Evolutionary conservation across 2,329 filamentous ascomycete genomes (phyloP), one percentile per base, ranked within the genome.

Genomic region (Trichoderma sp.): DNA sequence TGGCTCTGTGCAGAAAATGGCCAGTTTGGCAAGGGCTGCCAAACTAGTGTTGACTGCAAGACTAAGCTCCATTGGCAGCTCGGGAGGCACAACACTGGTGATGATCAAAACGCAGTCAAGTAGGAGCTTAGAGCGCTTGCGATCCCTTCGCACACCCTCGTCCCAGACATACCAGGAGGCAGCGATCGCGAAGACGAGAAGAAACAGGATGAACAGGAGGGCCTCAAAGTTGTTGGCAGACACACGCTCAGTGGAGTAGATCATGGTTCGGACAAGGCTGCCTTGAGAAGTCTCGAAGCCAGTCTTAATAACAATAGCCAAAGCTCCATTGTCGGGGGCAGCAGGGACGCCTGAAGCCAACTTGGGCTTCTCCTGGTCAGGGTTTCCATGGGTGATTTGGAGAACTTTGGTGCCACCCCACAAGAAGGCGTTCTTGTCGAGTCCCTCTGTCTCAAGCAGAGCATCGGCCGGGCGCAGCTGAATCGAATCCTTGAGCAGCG

Each of bases 121-220:
- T 72, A 99, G 88, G 50, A 99, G 89, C 88, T 99, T 99, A 61
- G 95, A 98, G 75, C 96, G 92, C 86, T 99, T 98, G 80, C 96
- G 92, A 79, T 98, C 95, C 84, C 93, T 94, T 80, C 89, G 88
- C 69, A 99, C 95, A 84, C 96, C 97, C 82, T 99, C 95, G 73
- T 95, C 90, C 96, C 96, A 99, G 72, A 99, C 96, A 81, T 99
- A 99, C 95, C 96, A 98, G 13, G 96, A 97, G 67, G 96, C 96
- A 70, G 96, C 97, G 80, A 99, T 89, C 77, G 97, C 97, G 83
- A 99, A 99, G 77, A 98, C 89, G 69, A 97, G 88, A 32, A 99
- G 88, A 87, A 99, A 99, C 72, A 99, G 87, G 75, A 99, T 99
- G 85, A 99, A 99, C 73, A 97, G 87, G n/a, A 99, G 85, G 2